These are phyloP conservation scores for Phytopythium sindhum DNA, from an alignment of 352 stramenopile species.

Conservation along the genomic window DNA sequence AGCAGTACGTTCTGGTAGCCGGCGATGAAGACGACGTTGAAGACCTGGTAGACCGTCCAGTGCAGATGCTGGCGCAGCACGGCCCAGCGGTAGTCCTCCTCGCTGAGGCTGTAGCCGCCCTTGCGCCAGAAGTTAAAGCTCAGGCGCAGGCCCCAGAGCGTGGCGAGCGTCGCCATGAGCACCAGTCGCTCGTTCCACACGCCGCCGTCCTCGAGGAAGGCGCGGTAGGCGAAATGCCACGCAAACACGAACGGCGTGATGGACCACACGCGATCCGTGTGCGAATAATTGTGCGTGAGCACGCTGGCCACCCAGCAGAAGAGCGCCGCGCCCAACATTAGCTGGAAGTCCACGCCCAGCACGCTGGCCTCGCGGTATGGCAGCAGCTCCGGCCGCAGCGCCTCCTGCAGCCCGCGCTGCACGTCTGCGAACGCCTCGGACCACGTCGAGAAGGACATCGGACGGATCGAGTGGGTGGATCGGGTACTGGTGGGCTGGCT, in stretches of 20 bases:
- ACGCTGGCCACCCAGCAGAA: slow-evolving; percentile 61
- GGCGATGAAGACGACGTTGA: slow-evolving; percentile 91
- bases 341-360: slow-evolving; percentile 41
- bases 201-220: slow-evolving; percentile 47
- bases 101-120: slow-evolving; percentile 86
- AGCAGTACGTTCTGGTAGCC: slow-evolving; percentile 89
- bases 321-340: slow-evolving; percentile 37
- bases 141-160: slow-evolving; percentile 84
- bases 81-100: slow-evolving; percentile 93
- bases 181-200: slow-evolving; percentile 52
- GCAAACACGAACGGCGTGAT: slow-evolving; percentile 86
- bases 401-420: slow-evolving; percentile 31
- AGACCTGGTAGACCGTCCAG: slow-evolving; percentile 80
- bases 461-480: not conserved
- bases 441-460: slow-evolving; percentile 6
- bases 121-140: slow-evolving; percentile 92
- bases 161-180: slow-evolving; percentile 81
- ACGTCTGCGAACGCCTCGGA: slow-evolving; percentile 26
- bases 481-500: not conserved
- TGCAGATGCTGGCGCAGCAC: slow-evolving; percentile 79
- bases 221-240: slow-evolving; percentile 72
- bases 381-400: slow-evolving; percentile 28
- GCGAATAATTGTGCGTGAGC: slow-evolving; percentile 86
- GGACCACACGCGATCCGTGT: slow-evolving; percentile 92
- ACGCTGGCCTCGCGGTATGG: slow-evolving; percentile 34